Percentiles rank a stretch among this genome's conserved stretches.
phyloP scores from a whole-genome alignment of 2,329 filamentous ascomycete species.

The Talaromyces sp. region DNA sequence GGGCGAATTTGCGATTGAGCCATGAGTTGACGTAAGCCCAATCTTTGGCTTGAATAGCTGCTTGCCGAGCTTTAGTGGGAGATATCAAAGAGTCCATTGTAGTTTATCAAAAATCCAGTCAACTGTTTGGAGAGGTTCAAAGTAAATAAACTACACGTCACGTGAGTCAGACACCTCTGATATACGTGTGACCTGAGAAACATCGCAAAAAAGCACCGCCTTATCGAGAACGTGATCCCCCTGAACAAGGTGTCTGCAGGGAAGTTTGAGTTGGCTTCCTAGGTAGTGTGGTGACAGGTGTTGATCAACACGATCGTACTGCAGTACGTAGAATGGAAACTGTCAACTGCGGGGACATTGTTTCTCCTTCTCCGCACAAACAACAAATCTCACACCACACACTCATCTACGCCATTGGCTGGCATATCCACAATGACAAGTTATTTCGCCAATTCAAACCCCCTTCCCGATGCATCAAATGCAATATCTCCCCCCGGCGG shows the following conservation, averaged over 20 bases:
- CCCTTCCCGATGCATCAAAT: conserved; percentile 25
- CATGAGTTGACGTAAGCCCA: conserved; percentile 86
- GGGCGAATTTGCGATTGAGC: conserved; percentile 68
- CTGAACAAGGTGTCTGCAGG: no score
- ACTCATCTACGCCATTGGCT: background rate
- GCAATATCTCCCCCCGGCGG: conserved; percentile 27
- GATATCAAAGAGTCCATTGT: conserved; percentile 50
- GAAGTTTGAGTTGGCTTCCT: no score
- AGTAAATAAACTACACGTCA: background rate
- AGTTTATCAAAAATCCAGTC: background rate
- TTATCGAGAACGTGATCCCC: no score
- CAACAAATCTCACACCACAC: background rate
- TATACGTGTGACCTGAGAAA: no score
- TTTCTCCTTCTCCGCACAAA: conserved; percentile 21
- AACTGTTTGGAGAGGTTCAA: background rate
- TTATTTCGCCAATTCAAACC: conserved; percentile 29
- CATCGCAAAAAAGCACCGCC: no score
- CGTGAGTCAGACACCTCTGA: no score
- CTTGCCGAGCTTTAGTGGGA: conserved; percentile 65
- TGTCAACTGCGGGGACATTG: conserved; percentile 10
- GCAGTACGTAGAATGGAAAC: background rate
- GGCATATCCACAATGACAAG: conserved; percentile 30
- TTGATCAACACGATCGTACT: no score
- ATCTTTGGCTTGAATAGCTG: conserved; percentile 79
- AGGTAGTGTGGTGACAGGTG: no score